These are phyloP conservation scores for Dioscorea dumetorum DNA, from an alignment of 106 monocot genomes.

Conservation along the genomic window DNA sequence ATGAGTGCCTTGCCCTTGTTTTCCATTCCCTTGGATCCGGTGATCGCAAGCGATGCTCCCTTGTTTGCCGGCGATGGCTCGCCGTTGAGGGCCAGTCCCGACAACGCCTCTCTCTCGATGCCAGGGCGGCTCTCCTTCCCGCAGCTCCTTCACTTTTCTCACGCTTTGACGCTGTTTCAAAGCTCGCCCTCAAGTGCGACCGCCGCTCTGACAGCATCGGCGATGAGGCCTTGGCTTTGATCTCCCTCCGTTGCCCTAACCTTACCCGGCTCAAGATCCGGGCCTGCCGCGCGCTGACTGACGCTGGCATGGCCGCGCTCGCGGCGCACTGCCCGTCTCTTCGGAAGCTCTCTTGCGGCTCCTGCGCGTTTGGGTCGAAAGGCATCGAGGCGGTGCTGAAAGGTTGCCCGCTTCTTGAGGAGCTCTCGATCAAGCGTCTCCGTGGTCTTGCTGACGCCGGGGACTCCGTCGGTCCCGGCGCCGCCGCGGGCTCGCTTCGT, in stretches of 20 bases:
- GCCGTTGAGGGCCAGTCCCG: constrained; percentile 54
- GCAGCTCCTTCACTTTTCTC: constrained; percentile 17
- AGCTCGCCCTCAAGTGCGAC: constrained; percentile 68
- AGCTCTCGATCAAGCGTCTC: constrained; percentile 70
- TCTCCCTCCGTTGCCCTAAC: constrained; percentile 38
- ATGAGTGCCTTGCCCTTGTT: constrained; percentile 69
- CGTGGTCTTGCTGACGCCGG: constrained; percentile 33
- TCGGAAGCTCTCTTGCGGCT: constrained; percentile 69
- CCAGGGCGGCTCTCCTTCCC: not conserved
- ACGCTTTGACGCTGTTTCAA: constrained; percentile 53
- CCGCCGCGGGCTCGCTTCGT: constrained; percentile 30
- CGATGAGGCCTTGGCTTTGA: constrained; percentile 47
- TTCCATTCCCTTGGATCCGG: constrained; percentile 48
- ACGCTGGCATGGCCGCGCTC: constrained; percentile 43
- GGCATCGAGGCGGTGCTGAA: constrained; percentile 59
- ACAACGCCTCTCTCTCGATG: constrained; percentile 34
- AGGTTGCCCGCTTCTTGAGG: constrained; percentile 44
- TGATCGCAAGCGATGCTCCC: constrained; percentile 75
- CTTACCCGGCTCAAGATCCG: constrained; percentile 73
- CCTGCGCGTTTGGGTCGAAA: constrained; percentile 59
- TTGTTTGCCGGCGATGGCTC: constrained; percentile 76
- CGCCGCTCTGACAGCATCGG: constrained; percentile 57
- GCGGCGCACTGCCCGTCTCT: constrained; percentile 43
- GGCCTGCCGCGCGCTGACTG: constrained; percentile 58
- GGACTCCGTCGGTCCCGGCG: not conserved